Conservation (phyloP, 2,329 filamentous ascomycete species). For the Diaporthe citrichinensis region DNA sequence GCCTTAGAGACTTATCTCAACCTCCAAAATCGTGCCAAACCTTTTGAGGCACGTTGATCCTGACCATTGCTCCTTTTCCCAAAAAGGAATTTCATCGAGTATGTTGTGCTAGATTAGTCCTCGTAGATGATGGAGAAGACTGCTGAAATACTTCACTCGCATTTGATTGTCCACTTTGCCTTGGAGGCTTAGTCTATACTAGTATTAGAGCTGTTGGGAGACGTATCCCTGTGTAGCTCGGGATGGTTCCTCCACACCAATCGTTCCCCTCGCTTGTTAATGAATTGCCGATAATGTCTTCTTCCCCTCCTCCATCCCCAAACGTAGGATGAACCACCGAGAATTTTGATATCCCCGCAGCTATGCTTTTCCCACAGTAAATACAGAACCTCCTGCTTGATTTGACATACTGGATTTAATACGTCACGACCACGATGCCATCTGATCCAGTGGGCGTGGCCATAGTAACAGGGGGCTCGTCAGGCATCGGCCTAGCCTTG, state of each 20-base stretch:
- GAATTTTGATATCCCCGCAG: background rate
- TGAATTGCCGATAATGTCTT: conserved; percentile 7
- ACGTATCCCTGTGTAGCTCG: background rate
- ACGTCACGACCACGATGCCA: background rate
- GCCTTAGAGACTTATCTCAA: no score
- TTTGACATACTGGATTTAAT: no score
- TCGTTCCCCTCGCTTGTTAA: conserved; percentile 5
- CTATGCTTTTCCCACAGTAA: background rate
- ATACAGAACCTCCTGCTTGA: background rate
- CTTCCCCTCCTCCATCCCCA: conserved; percentile 2
- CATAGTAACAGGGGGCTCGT: conserved; percentile 63
- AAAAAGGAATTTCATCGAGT: no score
- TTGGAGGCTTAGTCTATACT: no score
- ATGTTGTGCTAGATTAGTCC: no score
- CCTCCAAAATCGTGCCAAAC: no score
- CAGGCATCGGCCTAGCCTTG: conserved; percentile 61
- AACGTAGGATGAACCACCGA: background rate
- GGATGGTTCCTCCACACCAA: background rate
- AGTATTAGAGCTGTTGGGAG: background rate
- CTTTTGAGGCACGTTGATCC: no score
- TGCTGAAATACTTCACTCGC: no score
- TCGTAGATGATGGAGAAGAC: no score
- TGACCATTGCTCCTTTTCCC: no score
- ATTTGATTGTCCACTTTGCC: no score
- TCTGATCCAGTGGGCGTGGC: conserved; percentile 30